Evolutionary conservation across 768 basidiomycete genomes (phyloP).

Genomic region (Aureoboletus auriporus): DNA sequence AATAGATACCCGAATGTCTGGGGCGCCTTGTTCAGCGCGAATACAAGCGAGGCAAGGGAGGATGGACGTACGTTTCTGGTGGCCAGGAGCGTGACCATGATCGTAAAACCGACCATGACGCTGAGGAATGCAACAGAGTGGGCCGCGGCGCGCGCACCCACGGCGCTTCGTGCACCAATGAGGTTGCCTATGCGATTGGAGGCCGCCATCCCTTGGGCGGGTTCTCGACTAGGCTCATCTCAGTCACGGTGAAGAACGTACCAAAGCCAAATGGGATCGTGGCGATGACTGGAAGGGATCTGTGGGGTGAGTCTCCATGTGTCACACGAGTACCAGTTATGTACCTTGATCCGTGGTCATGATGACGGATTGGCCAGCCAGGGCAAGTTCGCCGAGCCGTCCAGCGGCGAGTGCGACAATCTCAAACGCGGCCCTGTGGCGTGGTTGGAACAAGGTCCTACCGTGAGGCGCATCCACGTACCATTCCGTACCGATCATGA

Average conservation of each 20-base stretch:
- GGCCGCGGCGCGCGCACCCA: conserved; percentile 52
- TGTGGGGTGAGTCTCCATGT: not conserved
- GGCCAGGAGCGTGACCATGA: conserved; percentile 58
- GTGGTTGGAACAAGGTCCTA: not conserved
- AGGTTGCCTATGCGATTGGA: conserved; percentile 72
- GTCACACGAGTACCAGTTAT: not conserved
- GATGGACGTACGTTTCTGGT: conserved; percentile 48
- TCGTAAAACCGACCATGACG: conserved; percentile 50
- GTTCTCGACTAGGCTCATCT: not conserved
- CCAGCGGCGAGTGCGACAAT: conserved; percentile 79
- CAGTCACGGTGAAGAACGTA: conserved; percentile 8
- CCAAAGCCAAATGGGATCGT: conserved; percentile 75
- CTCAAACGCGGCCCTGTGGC: conserved; percentile 70
- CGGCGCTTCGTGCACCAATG: conserved; percentile 54
- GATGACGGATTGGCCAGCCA: conserved; percentile 75
- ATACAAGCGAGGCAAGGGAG: too few species aligned
- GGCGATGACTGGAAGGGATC: conserved; percentile 47
- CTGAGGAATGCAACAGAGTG: conserved; percentile 64
- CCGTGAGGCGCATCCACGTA: conserved; percentile 24
- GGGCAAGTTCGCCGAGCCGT: conserved; percentile 57
- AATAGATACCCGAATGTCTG: conserved; percentile 63
- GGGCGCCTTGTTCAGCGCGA: not conserved
- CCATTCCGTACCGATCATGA: conserved; percentile 84
- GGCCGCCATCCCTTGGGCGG: conserved; percentile 54
- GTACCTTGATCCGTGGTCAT: conserved; percentile 78